Base-by-base conservation (phyloP, 495 filamentous ascomycete species). In the Aspergillus baeticus region DNA sequence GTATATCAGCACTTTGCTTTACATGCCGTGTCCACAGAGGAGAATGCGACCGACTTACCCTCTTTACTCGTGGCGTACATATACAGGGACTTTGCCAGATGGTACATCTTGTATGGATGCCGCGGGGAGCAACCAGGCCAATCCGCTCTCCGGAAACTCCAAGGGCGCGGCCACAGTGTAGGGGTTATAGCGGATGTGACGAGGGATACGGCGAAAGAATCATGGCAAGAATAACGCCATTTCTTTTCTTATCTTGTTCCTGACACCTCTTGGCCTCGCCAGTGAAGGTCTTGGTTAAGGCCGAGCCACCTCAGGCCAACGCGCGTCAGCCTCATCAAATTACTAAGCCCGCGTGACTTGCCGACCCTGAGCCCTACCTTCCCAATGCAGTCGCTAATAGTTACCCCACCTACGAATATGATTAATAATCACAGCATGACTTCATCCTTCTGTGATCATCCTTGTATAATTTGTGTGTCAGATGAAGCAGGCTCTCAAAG, bases 61-160 rank as follows among this genome's bases (percentile, higher is more conserved):
- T 98, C 93, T 85, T 96, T 96, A 70, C 90, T 92, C 13, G 92
- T 98, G 51, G 91, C 92, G 58, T 95, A 87, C 44, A 91, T 82
- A 77, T 98, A 98, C 37, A 98, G 78, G 59, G 89, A 91, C 75
- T 96, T 97, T 66, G 92, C 87, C 57, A 98, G 85, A 72, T 98
- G 94, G 75, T 98, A 98, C 94, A 98, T 98, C 59, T 65, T 79
- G 67, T 52, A 33, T 42, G 55, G 51, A 54, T 35, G 37, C 10
- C 13, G 43, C 47, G 45, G 41, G n/a, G 58, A 44, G 37, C 36
- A 38, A 20, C 15, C n/a, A 14, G 45, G 47, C 33, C 13, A 20
- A n/a, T 35, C 10, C 35, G 33, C 26, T 29, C 26, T 56, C 54
- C 35, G 20, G 17, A 0, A 36, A 41, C 20, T 50, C 34, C 50